Evolutionary conservation across 805 yeast species (phyloP).

Genomic region (Barnettozyma californica): DNA sequence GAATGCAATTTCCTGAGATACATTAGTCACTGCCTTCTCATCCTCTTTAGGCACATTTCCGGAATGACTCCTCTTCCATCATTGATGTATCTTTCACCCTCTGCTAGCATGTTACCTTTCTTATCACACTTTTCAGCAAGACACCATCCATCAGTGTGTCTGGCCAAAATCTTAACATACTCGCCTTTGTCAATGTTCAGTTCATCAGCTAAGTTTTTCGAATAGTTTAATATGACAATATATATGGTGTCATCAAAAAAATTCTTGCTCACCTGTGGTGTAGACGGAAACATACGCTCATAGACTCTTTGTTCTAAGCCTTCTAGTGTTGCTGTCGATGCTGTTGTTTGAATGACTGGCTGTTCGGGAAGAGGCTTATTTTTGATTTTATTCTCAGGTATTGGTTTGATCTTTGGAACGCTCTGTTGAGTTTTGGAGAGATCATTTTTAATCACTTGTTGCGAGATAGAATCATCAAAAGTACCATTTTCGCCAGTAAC

Average conservation of each 20-base stretch:
- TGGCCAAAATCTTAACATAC: slow-evolving; percentile 30
- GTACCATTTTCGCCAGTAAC: neutral
- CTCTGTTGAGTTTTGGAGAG: slow-evolving; percentile 1
- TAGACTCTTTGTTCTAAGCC: slow-evolving; percentile 19
- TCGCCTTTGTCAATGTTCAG: slow-evolving; percentile 29
- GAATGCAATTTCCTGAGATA: neutral
- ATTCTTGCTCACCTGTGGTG: slow-evolving; percentile 14
- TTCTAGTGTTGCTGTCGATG: slow-evolving; percentile 8
- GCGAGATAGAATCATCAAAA: slow-evolving; percentile 3
- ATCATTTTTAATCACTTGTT: slow-evolving; percentile 13
- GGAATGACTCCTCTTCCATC: slow-evolving; percentile 38
- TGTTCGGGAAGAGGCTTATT: slow-evolving; percentile 19
- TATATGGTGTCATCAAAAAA: slow-evolving; percentile 12
- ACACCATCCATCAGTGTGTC: slow-evolving; percentile 43
- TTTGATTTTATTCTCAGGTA: slow-evolving; percentile 4
- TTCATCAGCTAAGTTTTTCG: slow-evolving; percentile 33
- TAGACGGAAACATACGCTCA: slow-evolving; percentile 17
- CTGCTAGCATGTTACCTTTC: slow-evolving; percentile 17
- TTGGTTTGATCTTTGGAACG: slow-evolving; percentile 16
- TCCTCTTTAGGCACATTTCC: slow-evolving; percentile 28
- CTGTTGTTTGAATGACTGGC: neutral
- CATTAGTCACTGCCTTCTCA: neutral
- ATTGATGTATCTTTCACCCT: slow-evolving; percentile 25
- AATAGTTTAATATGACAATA: slow-evolving; percentile 23
- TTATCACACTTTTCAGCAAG: slow-evolving; percentile 31